Percentiles rank a stretch among this genome's conserved stretches.
Evolutionary conservation across 768 basidiomycete genomes (phyloP).

Genomic region (Glaciozyma martinii): DNA sequence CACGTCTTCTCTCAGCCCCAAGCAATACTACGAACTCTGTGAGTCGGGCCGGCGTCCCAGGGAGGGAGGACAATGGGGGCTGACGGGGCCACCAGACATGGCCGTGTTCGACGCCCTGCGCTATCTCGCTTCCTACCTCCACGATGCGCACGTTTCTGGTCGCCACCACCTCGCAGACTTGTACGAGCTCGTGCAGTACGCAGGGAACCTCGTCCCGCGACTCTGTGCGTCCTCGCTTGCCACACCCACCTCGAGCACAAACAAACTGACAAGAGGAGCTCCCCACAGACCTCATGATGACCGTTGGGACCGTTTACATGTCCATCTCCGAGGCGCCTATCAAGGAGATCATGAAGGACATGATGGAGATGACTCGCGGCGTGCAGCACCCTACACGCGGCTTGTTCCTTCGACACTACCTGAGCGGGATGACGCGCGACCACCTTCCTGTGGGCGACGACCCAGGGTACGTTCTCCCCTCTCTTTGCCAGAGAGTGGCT

Average conservation of each 20-base stretch:
- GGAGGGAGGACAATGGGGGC: not conserved
- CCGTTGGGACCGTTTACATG: slow-evolving; percentile 99
- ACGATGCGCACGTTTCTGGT: slow-evolving; percentile 83
- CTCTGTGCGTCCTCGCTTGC: slow-evolving; percentile 29
- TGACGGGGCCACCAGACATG: slow-evolving; percentile 59
- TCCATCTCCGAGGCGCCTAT: slow-evolving; percentile 92
- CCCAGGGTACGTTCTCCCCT: slow-evolving; percentile 52
- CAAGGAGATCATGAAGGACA: slow-evolving; percentile 99
- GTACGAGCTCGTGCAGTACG: slow-evolving; percentile 99
- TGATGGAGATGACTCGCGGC: slow-evolving; percentile 99
- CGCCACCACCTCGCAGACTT: slow-evolving; percentile 95
- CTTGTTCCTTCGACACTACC: slow-evolving; percentile 88
- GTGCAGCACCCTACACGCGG: slow-evolving; percentile 96
- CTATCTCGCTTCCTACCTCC: slow-evolving; percentile 90
- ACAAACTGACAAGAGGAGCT: not conserved
- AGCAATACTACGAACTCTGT: slow-evolving; percentile 99
- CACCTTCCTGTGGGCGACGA: slow-evolving; percentile 83
- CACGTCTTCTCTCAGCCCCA: slow-evolving; percentile 84
- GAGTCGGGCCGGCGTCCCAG: slow-evolving; percentile 32
- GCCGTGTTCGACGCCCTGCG: slow-evolving; percentile 94
- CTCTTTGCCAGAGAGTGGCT: not conserved
- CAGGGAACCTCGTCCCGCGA: slow-evolving; percentile 87
- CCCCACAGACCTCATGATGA: slow-evolving; percentile 77
- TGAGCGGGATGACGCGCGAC: slow-evolving; percentile 92
- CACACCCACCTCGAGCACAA: not conserved